Percentiles rank a stretch among this genome's conserved stretches.
Conservation (phyloP, 768 basidiomycete genomes). For the Sistotremastrum niveocremeum region DNA sequence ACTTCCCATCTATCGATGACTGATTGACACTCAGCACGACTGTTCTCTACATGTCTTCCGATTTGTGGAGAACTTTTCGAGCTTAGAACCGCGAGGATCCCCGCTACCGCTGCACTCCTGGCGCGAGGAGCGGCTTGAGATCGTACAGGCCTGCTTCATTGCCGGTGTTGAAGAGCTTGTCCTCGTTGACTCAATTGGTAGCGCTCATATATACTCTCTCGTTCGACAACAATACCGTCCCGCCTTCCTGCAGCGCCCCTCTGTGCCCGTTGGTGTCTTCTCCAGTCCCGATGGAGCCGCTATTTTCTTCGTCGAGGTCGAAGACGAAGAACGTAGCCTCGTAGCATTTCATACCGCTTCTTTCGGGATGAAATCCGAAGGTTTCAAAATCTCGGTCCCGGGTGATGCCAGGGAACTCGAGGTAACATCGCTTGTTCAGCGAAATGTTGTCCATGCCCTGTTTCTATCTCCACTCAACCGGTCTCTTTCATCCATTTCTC, state of each 20-base stretch:
- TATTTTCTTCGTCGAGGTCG: slow-evolving; percentile 22
- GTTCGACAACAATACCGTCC: slow-evolving; percentile 40
- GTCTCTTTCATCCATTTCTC: slow-evolving; percentile 26
- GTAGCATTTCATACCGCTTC: slow-evolving; percentile 42
- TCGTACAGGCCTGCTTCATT: slow-evolving; percentile 30
- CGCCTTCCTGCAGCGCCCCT: slow-evolving; percentile 26
- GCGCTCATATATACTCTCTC: slow-evolving; percentile 39
- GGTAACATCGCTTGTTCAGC: slow-evolving; percentile 33
- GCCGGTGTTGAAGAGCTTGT: slow-evolving; percentile 38
- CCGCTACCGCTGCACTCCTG: slow-evolving; percentile 28
- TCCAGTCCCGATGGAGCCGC: slow-evolving; percentile 46
- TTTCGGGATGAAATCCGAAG: slow-evolving; percentile 34
- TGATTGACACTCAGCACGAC: slow-evolving; percentile 1
- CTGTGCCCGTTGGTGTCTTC: slow-evolving; percentile 21
- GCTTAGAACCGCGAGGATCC: slow-evolving; percentile 29
- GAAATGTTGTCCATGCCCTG: slow-evolving; percentile 30
- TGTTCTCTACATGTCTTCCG: slow-evolving; percentile 30
- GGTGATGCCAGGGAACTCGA: slow-evolving; percentile 10
- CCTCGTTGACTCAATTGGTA: slow-evolving; percentile 29
- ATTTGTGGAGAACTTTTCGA: slow-evolving; percentile 30
- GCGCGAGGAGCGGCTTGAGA: slow-evolving; percentile 21
- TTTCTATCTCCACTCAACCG: slow-evolving; percentile 20
- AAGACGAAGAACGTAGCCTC: slow-evolving; percentile 11
- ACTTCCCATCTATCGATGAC: background rate
- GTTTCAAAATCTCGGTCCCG: slow-evolving; percentile 23